These are phyloP conservation scores for Artomyces pyxidatus DNA, from an alignment of 768 basidiomycete species.

Conservation along the genomic window DNA sequence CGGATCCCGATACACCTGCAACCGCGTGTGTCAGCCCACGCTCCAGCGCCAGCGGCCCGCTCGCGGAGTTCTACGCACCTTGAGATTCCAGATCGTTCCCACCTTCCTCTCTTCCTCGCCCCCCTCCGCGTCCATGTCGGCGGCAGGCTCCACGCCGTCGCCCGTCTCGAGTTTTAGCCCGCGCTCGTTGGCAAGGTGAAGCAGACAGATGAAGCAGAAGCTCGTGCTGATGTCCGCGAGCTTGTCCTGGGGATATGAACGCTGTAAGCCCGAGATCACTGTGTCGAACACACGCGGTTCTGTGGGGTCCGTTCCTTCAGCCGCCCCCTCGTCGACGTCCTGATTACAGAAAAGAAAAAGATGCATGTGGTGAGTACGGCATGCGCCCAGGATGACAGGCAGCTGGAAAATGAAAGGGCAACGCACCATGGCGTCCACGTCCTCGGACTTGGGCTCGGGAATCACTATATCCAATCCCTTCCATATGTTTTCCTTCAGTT, in stretches of 20 bases:
- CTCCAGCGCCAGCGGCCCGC: background rate
- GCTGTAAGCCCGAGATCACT: constrained; percentile 77
- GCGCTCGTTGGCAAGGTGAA: constrained; percentile 95
- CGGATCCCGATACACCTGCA: constrained; percentile 39
- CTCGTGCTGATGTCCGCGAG: constrained; percentile 98
- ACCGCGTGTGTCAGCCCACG: background rate
- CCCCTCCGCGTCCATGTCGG: constrained; percentile 29
- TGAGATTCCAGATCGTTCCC: constrained; percentile 69
- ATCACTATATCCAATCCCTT: constrained; percentile 77
- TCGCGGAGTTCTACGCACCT: constrained; percentile 36
- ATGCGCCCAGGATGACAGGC: background rate
- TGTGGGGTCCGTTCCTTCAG: constrained; percentile 45
- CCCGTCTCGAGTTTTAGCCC: constrained; percentile 73
- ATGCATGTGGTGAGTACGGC: no score
- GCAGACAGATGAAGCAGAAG: constrained; percentile 97
- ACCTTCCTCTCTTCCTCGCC: constrained; percentile 41
- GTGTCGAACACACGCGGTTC: constrained; percentile 67
- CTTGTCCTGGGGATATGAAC: constrained; percentile 84
- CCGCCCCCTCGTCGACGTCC: constrained; percentile 45
- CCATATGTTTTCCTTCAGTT: constrained; percentile 98
- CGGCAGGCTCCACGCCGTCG: constrained; percentile 23
- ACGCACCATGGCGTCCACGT: constrained; percentile 48
- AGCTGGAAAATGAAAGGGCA: background rate
- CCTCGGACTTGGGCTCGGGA: constrained; percentile 32
- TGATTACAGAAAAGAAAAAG: constrained; percentile 20